A percentile compares a stretch with the other conserved stretches of the same genome.
Conservation (phyloP, 2,329 filamentous ascomycete species). For the Aureobasidium leucospermi region DNA sequence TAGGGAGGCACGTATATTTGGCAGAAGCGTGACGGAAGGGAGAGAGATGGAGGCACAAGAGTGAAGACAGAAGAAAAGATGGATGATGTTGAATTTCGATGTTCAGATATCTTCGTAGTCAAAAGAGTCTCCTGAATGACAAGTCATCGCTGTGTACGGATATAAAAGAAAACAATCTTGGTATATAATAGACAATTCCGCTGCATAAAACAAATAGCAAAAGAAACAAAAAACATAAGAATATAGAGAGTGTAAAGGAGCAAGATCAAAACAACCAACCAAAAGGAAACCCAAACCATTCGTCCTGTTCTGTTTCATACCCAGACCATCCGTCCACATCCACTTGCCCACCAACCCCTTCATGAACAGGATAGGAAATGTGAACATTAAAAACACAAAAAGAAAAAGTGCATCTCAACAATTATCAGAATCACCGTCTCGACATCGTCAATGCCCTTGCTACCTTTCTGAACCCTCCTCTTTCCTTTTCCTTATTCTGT, state of each 20-base stretch:
- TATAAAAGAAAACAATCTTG: neutral
- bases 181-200: neutral
- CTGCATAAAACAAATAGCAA: neutral
- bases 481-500: neutral
- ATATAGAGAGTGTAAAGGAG: neutral
- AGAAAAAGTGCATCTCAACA: too few species aligned
- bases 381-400: neutral
- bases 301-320: neutral
- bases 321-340: neutral
- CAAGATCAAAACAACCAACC: neutral
- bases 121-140: too few species aligned
- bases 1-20: too few species aligned
- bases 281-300: neutral
- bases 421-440: neutral
- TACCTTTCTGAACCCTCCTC: conserved; percentile 1
- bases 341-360: neutral
- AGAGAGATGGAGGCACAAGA: neutral
- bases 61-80: neutral
- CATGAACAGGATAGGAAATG: neutral
- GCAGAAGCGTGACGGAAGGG: too few species aligned
- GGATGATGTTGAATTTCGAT: neutral
- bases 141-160: too few species aligned
- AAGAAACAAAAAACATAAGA: neutral
- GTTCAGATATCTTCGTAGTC: neutral
- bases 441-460: neutral